Conservation (phyloP, 352 stramenopile species). For the Globisporangium spinosum region DNA sequence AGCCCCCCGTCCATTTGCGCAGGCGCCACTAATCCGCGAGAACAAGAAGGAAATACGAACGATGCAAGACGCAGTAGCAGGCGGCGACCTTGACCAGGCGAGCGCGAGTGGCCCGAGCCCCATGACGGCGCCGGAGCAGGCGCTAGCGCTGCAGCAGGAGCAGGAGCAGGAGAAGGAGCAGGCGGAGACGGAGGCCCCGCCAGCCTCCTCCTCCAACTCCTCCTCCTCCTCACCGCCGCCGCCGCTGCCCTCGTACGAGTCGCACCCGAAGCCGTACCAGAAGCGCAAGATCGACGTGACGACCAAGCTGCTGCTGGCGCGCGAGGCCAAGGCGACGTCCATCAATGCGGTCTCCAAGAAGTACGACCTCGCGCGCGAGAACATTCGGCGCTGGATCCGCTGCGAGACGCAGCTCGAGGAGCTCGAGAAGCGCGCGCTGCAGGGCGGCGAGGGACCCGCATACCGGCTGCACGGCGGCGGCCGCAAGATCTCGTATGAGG, state of each 20-base stretch:
- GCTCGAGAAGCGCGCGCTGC: neutral
- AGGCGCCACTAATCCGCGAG: too few relatives aligned
- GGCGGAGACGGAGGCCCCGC: too few relatives aligned
- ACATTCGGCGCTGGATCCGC: slow-evolving; percentile 17
- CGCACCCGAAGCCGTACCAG: neutral
- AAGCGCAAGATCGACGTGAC: slow-evolving; percentile 16
- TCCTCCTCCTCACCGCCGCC: too few relatives aligned
- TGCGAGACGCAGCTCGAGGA: slow-evolving; percentile 8
- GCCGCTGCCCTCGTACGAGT: neutral
- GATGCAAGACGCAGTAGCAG: too few relatives aligned
- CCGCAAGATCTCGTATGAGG: slow-evolving; percentile 9
- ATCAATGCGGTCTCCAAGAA: slow-evolving; percentile 14
- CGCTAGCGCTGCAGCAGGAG: too few relatives aligned
- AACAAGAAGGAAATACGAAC: too few relatives aligned
- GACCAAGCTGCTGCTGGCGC: slow-evolving; percentile 13
- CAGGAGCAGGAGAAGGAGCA: too few relatives aligned
- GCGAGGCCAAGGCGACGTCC: slow-evolving; percentile 12
- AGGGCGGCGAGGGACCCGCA: neutral
- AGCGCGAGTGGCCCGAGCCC: too few relatives aligned
- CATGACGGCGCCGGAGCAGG: too few relatives aligned
- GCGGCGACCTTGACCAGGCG: too few relatives aligned
- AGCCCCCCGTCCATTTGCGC: too few relatives aligned
- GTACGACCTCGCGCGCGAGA: slow-evolving; percentile 14
- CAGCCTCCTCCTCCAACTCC: too few relatives aligned
- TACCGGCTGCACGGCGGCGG: slow-evolving; percentile 12